Base-by-base conservation (phyloP, 306 rosid species). In the Quercus aquifolioides region DNA sequence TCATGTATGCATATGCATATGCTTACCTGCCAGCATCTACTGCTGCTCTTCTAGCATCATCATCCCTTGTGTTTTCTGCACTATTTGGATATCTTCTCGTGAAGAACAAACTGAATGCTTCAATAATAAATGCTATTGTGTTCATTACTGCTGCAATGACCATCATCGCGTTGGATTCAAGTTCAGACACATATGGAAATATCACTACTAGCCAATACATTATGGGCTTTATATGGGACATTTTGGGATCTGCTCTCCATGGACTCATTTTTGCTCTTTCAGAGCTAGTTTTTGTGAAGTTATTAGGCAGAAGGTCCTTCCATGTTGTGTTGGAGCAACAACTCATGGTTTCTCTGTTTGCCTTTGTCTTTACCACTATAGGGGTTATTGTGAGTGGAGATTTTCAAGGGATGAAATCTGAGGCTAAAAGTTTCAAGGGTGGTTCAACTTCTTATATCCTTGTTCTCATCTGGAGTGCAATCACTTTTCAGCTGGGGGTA, bases 1-100 rank as follows among this genome's bases (percentile, higher is more conserved):
- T 94, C 74, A 88, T 94, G 97, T 94, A 83, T 83, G 99, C 97
- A 28, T 94, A 94, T 75, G 98, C 98, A 52, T 94, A 94, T 75
- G 98, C 98, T 11, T 94, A 91, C 80, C 94, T 94, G 83, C 97
- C 97, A 55, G 99, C 99, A 65, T 94, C 97, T 3, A 94, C 97
- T 12, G 95, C 99, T 14, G 71, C 99, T 2, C 97, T 94, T 18
- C 84, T 92, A 30, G 96, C 97, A 7, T 92, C 99, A 3, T 88
- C 99, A 0, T 94, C 99, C 20, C 91, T 94, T 9, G 89, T 85
- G 71, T 94, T 92, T 79, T 91, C 97, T 19, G 94, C 91, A 31
- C 78, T 92, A 18, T 92, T 94, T 3, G 99, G 99, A 26, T 91
- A 90, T 64, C n/a, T 90, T 68, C 81, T 94, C 5, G 97, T 91